These are phyloP conservation scores for Pythium chondricola DNA, from an alignment of 352 stramenopile genomes.

Conservation along the genomic window DNA sequence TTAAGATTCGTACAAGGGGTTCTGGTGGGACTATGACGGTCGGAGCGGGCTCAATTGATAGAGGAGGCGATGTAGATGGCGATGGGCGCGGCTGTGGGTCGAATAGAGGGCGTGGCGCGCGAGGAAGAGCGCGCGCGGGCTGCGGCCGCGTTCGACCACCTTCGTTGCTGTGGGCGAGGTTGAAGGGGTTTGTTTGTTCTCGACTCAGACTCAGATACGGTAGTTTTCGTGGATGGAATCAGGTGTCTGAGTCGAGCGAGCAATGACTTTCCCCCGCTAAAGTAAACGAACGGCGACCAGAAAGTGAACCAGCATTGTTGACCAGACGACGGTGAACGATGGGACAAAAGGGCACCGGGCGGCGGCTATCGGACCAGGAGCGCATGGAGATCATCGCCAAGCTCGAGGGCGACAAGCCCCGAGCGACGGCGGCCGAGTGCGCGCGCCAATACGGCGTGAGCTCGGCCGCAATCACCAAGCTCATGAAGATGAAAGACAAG, in stretches of 20 bases:
- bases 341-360: conserved; percentile 37
- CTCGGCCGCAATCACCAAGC: conserved; percentile 68
- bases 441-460: conserved; percentile 61
- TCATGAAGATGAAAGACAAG: conserved; percentile 63
- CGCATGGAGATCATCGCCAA: conserved; percentile 70
- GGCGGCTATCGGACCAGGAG: conserved; percentile 65
- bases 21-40: too few relatives aligned
- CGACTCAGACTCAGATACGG: conserved; percentile 5
- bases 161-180: not conserved
- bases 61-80: too few relatives aligned
- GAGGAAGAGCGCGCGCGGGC: too few relatives aligned
- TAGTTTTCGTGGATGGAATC: conserved; percentile 2
- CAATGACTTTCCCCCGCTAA: not conserved
- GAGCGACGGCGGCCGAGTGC: conserved; percentile 48
- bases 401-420: conserved; percentile 46
- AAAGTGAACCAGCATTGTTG: conserved; percentile 27
- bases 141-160: too few relatives aligned
- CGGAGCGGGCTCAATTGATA: too few relatives aligned
- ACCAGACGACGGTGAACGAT: conserved; percentile 9
- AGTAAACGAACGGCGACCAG: conserved; percentile 3
- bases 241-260: not conserved
- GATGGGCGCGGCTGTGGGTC: too few relatives aligned
- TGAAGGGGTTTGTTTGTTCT: not conserved
- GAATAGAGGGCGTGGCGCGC: too few relatives aligned
- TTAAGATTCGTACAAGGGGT: not conserved